A percentile compares a stretch with the other conserved stretches of the same genome.
phyloP scores from a whole-genome alignment of 192 early-diverging fungal species.

The Coemansia sp. region DNA sequence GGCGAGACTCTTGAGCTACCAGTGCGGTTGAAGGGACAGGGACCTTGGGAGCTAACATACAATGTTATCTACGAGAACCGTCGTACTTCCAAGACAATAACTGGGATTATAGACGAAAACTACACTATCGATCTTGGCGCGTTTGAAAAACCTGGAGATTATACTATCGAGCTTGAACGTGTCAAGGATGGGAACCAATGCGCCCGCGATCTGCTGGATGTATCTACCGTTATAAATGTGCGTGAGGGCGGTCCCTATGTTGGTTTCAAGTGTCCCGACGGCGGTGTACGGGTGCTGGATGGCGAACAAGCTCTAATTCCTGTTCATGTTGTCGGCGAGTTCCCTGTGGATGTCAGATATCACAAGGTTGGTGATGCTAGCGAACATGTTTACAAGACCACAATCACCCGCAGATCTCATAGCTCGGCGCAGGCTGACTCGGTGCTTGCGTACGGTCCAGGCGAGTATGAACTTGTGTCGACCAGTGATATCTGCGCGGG shows the following conservation, averaged over 20 bases:
- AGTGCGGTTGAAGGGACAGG: slow-evolving; percentile 55
- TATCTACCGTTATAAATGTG: slow-evolving; percentile 23
- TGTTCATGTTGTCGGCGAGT: slow-evolving; percentile 26
- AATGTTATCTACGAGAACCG: slow-evolving; percentile 28
- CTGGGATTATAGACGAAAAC: slow-evolving; percentile 22
- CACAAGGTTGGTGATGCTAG: slow-evolving; percentile 23
- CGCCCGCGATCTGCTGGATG: slow-evolving; percentile 32
- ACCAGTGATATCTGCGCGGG: slow-evolving; percentile 36
- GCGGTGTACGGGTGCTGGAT: slow-evolving; percentile 32
- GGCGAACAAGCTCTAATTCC: slow-evolving; percentile 39
- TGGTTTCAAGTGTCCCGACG: slow-evolving; percentile 30
- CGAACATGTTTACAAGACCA: slow-evolving; percentile 12
- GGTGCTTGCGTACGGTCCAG: slow-evolving; percentile 35
- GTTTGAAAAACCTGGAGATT: slow-evolving; percentile 28
- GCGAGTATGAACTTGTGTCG: slow-evolving; percentile 44
- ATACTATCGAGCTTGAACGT: slow-evolving; percentile 36
- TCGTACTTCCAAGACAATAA: slow-evolving; percentile 11
- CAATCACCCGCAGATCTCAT: slow-evolving; percentile 10
- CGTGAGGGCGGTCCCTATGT: slow-evolving; percentile 39
- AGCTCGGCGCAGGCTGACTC: slow-evolving; percentile 9
- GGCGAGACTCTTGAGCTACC: slow-evolving; percentile 41
- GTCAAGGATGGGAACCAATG: slow-evolving; percentile 47
- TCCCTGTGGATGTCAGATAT: slow-evolving; percentile 39
- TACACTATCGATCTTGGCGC: slow-evolving; percentile 24
- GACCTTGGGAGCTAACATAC: slow-evolving; percentile 55